Evolutionary conservation across 768 basidiomycete species (phyloP).

Genomic region (Phylloporus scabripes): DNA sequence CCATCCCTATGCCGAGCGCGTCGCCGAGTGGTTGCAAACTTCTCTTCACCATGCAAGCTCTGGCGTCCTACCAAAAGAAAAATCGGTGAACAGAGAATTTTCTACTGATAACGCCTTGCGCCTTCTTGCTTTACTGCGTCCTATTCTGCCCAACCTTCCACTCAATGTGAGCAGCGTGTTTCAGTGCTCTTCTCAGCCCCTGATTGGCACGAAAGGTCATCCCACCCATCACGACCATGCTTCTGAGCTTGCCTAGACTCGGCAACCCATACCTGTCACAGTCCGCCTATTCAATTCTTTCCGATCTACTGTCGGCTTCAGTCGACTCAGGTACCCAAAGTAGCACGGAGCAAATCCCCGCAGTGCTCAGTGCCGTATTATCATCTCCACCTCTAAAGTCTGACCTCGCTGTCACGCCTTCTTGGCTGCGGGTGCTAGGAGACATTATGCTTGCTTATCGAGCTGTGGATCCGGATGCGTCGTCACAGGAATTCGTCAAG

Average conservation of each 20-base stretch:
- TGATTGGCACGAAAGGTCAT: conserved; percentile 51
- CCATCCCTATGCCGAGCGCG: conserved; percentile 84
- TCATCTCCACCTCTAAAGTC: conserved; percentile 63
- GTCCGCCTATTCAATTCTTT: conserved; percentile 79
- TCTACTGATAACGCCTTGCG: conserved; percentile 74
- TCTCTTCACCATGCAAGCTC: conserved; percentile 61
- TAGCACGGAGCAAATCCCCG: conserved; percentile 48
- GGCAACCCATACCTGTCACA: conserved; percentile 88
- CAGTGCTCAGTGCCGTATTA: conserved; percentile 63
- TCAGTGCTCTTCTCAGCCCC: conserved; percentile 4
- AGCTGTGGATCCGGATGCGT: conserved; percentile 42
- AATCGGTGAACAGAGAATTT: conserved; percentile 46
- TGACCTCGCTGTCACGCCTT: conserved; percentile 62
- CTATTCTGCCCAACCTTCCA: conserved; percentile 55
- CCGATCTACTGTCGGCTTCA: conserved; percentile 64
- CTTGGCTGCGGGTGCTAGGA: conserved; percentile 78
- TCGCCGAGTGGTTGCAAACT: conserved; percentile 72
- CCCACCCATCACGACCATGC: conserved; percentile 58
- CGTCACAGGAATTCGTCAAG: conserved; percentile 48
- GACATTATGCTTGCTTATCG: conserved; percentile 65
- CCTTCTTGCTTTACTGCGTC: conserved; percentile 65
- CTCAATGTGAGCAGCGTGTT: conserved; percentile 51
- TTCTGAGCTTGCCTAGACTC: conserved; percentile 80
- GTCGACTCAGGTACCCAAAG: conserved; percentile 45
- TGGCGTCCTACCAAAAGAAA: conserved; percentile 56